Base-by-base conservation (phyloP, 2,329 filamentous ascomycete species). In the Colletotrichum trifolii region DNA sequence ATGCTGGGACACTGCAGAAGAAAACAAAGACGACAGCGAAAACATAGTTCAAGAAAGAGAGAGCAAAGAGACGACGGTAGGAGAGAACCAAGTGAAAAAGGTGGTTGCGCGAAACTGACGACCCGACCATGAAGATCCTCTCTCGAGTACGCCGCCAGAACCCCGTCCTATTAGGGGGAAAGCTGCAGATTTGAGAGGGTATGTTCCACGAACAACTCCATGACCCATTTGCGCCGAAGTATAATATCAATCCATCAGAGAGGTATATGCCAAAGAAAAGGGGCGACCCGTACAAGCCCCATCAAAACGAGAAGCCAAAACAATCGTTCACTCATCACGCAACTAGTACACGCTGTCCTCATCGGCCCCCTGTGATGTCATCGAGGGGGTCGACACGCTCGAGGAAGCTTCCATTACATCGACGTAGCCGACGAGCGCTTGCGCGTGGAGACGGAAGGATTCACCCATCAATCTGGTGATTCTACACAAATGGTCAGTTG, bases 391-490 rank as follows among this genome's bases (percentile, higher is more conserved):
- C 53, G 89, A 90, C 54, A 88, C 87, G 71, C 87, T 88, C n/a
- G 87, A 89, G 70, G 88, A 89, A 71, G 83, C 87, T 77, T 90
- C 88, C 71, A 87, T 83, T 72, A 94, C 91, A 76, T 97, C 95
- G 76, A 97, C 94, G 75, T 97, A 98, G 77, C 95, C 94, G 70
- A 95, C 89, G 39, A 99, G 89, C 70, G 96, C 94, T 82, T 98
- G 94, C 42, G 94, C 92, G 80, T 98, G 95, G 64, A 97, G 89
- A 76, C 96, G 96, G 87, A 99, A 98, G 56, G 96, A 94, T 80
- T 98, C 96, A 73, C 96, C 96, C 92, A 98, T 97, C 54, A 98
- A 88, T 76, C 96, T 94, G 72, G 93, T 95, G 75, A 96, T 95
- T 63, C 92, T 95, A 73, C 33, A 56, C 54, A 25, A 3, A 25